Percentiles rank a stretch among this genome's conserved stretches.
Conservation (phyloP, 2,329 filamentous ascomycete species). For the Leptodontidium sp. region DNA sequence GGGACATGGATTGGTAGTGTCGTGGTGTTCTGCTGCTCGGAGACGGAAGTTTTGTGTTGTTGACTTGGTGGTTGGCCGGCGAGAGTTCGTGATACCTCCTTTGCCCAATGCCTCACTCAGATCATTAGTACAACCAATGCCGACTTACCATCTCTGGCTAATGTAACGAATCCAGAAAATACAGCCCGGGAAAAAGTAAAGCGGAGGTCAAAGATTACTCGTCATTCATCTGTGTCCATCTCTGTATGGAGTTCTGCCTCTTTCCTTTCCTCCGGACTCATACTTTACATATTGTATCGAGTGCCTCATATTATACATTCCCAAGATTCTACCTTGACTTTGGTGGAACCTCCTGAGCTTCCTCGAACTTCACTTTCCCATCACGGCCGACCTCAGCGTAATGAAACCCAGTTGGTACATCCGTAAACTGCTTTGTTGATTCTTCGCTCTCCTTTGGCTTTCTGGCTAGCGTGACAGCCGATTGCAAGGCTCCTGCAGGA, state of each 20-base stretch:
- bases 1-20: neutral
- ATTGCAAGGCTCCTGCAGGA: slow-evolving; percentile 73
- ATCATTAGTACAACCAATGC: neutral
- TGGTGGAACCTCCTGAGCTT: slow-evolving; percentile 25
- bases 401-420: slow-evolving; percentile 57
- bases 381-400: slow-evolving; percentile 65
- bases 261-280: neutral
- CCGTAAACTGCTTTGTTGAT: slow-evolving; percentile 44
- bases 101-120: neutral
- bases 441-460: slow-evolving; percentile 49
- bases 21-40: too few relatives aligned
- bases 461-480: slow-evolving; percentile 60
- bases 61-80: neutral
- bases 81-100: neutral
- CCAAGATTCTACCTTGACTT: slow-evolving; percentile 1
- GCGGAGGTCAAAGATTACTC: neutral
- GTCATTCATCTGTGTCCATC: neutral
- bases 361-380: slow-evolving; percentile 61
- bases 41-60: neutral
- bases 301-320: slow-evolving; percentile 7
- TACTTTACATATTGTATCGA: neutral
- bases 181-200: neutral
- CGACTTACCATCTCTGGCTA: neutral
- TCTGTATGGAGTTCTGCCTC: neutral
- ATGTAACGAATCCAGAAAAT: neutral